Evolutionary conservation across 1,284 basidiomycete genomes (phyloP), one percentile per base, ranked within the genome.

Genomic region (Puccinia polysora): DNA sequence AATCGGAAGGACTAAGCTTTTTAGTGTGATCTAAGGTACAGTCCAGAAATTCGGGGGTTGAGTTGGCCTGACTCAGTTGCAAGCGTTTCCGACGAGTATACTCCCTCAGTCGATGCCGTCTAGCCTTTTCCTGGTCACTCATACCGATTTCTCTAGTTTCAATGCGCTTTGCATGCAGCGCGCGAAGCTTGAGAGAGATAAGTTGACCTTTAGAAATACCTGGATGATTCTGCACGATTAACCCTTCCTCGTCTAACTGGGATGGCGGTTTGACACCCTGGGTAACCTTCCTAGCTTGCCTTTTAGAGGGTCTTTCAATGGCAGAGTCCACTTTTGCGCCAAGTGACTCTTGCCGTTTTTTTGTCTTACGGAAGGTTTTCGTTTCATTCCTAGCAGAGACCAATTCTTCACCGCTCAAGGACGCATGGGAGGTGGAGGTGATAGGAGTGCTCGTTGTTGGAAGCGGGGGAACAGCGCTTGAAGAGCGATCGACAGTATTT

Each of bases 201-300:
- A 60, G 20, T 38, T 71, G 49, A 45, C 25, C 58, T 40, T n/a
- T 50, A 10, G 69, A 49, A 55, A 59, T 59, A 52, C 63, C 20
- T n/a, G 69, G 69, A 34, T 71, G 36, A 18, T 71, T 32, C 47
- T 60, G 28, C 34, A 63, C 69, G 34, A 71, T 71, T 14, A 62
- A 50, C 20, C 59, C 69, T 53, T 71, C 69, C 32, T 71, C 49
- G 18, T 38, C 59, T 60, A 71, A 32, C 40, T 71, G 58, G 49
- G 47, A 34, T 38, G 43, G 69, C 7, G 58, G 69, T 30, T 71
- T 71, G 12, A 47, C n/a, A 7, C 69, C 47, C 3, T 30, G 30
- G 28, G 32, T 28, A 14, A 49, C 36, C 45, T n/a, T 71, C n/a
- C n/a, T n/a, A n/a, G n/a, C n/a, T n/a, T n/a, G n/a, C n/a, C n/a